Base-by-base conservation (phyloP, 169 alveolate genomes). In the Plasmodium gaboni region DNA sequence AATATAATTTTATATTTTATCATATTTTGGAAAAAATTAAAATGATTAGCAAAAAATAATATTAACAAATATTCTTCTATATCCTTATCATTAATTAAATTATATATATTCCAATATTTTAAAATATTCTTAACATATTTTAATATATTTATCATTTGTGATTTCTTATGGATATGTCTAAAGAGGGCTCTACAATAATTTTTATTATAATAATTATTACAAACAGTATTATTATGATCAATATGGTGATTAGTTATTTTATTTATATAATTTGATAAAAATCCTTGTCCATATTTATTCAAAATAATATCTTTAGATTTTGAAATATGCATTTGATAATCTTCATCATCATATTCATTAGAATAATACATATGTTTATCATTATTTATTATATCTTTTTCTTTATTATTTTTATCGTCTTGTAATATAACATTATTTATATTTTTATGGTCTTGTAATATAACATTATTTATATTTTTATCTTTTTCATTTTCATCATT, bases 21-120 rank as follows among this genome's bases (percentile, higher is more conserved):
- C 38, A 42, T 68, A 68, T 80, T 15, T 28, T 63, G 72, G 32
- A 80, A 80, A 19, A 80, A 80, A 68, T 80, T 24, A 65, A 80
- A 80, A 80, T 80, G 63, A 8, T 80, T 80, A 12, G 90, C 90
- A 80, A 80, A 80, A 80, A 80, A 80, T 32, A 80, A 68, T 63
- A 80, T 68, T 17, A 80, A 53, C 55, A 53, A 83, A n/a, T 68
- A 32, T 10, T 73, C 83, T 67, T 80, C 90, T 32, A 55, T 57
- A 55, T 71, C 24, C 42, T 51, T 61, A n/a, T 70, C 78, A 12
- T 26, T 53, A 50, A 50, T 59, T n/a, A 65, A 42, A 7, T 78
- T 76, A n/a, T 28, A n/a, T 17, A 80, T 57, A 38, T 53, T 44
- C 90, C 90, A 80, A 53, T 80, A 80, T 6, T 48, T 48, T 32